Conservation (phyloP, 2,329 filamentous ascomycete species). For the Hypoxylon sp. region DNA sequence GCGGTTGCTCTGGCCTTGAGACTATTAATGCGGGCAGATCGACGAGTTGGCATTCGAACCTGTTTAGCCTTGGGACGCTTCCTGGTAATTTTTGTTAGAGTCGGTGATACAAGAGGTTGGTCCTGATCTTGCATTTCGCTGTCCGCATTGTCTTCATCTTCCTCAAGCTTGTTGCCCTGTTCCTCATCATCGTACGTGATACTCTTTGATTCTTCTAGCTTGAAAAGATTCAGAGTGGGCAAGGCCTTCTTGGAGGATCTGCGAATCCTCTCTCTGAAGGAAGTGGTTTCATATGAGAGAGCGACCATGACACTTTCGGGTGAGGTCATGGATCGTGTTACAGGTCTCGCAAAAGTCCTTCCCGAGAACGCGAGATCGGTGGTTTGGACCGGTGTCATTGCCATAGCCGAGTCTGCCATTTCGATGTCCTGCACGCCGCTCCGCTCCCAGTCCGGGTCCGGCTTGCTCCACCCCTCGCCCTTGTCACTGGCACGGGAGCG, state of each 20-base stretch:
- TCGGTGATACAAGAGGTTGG: conserved; percentile 4
- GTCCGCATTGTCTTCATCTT: conserved; percentile 12
- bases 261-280: conserved; percentile 36
- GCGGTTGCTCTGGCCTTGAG: conserved; percentile 2
- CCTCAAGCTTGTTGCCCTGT: conserved; percentile 4
- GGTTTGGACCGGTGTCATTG: conserved; percentile 24
- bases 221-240: conserved; percentile 27
- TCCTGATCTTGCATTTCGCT: conserved; percentile 1
- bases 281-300: conserved; percentile 23
- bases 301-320: conserved; percentile 3
- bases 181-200: conserved; percentile 33
- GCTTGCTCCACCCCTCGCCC: not conserved
- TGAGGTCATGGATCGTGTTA: conserved; percentile 41
- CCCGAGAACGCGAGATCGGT: conserved; percentile 1
- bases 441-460: conserved; percentile 2
- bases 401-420: conserved; percentile 23
- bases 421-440: conserved; percentile 12
- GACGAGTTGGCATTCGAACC: conserved; percentile 30
- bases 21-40: conserved; percentile 15
- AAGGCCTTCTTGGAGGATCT: conserved; percentile 19
- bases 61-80: conserved; percentile 24
- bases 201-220: conserved; percentile 45
- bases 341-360: conserved; percentile 23
- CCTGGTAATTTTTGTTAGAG: not conserved
- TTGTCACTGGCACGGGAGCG: not conserved